Evolutionary conservation across 169 alveolate species (phyloP).

Genomic region (Perkinsus marinus): DNA sequence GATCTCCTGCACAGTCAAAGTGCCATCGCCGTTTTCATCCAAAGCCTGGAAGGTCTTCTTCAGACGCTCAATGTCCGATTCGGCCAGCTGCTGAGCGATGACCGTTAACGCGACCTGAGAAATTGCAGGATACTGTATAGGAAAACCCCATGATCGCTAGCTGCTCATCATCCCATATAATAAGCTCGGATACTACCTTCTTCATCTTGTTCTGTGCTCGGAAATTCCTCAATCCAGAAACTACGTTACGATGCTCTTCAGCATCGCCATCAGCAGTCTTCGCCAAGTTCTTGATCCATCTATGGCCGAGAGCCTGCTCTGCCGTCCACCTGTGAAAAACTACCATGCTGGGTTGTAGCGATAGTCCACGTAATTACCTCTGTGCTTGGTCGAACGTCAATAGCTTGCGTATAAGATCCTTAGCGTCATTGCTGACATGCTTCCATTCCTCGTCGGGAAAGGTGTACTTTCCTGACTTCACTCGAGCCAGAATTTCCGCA

Average conservation of each 20-base stretch:
- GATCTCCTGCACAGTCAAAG: conserved; percentile 21
- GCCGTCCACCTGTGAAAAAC: conserved; percentile 2
- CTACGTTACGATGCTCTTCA: not conserved
- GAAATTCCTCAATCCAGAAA: conserved; percentile 16
- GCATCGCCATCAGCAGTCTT: not conserved
- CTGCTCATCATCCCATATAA: no score
- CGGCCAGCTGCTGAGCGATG: conserved; percentile 25
- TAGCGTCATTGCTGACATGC: conserved; percentile 31
- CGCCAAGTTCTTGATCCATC: conserved; percentile 35
- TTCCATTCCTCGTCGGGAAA: conserved; percentile 50
- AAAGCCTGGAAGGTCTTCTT: conserved; percentile 13
- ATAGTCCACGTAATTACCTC: not conserved
- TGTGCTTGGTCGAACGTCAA: not conserved
- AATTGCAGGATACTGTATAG: no score
- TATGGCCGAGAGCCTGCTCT: conserved; percentile 38
- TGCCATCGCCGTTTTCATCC: conserved; percentile 25
- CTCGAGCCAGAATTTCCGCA: conserved; percentile 65
- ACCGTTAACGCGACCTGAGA: conserved; percentile 25
- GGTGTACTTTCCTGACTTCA: conserved; percentile 63
- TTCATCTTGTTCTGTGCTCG: conserved; percentile 45
- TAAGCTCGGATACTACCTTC: conserved; percentile 39
- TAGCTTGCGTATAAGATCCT: conserved; percentile 33
- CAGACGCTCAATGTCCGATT: conserved; percentile 11
- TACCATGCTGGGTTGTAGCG: not conserved
- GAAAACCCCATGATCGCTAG: no score